phyloP scores from a whole-genome alignment of 352 stramenopile genomes.

The Pythium biforme region DNA sequence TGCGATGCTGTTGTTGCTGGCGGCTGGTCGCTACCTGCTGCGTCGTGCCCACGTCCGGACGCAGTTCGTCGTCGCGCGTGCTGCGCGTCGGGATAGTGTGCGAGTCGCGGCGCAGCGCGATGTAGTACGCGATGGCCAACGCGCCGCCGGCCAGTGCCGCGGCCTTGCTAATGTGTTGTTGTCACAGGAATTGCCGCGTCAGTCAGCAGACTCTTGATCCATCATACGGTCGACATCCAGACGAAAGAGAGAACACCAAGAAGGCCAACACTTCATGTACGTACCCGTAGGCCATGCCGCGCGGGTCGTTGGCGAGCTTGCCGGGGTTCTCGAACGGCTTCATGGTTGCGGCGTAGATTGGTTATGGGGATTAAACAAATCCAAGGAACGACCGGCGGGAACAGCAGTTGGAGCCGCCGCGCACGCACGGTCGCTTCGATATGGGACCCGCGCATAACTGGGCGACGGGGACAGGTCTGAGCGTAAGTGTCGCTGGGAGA shows the following conservation, averaged over 20 bases:
- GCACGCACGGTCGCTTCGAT: too few relatives aligned
- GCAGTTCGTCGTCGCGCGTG: too few relatives aligned
- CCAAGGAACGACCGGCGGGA: too few relatives aligned
- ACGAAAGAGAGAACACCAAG: neutral
- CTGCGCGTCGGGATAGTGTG: slow-evolving; percentile 5
- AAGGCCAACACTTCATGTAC: neutral
- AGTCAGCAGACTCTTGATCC: neutral
- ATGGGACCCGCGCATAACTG: too few relatives aligned
- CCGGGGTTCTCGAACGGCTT: slow-evolving; percentile 26
- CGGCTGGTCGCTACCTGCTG: slow-evolving; percentile 31
- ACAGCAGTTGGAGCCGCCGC: too few relatives aligned
- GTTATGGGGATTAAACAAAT: neutral
- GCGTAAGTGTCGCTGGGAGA: neutral
- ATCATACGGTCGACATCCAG: slow-evolving; percentile 6
- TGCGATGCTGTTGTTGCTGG: slow-evolving; percentile 25
- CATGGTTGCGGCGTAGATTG: neutral
- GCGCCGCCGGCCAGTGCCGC: slow-evolving; percentile 18
- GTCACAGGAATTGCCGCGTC: neutral
- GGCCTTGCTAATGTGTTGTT: slow-evolving; percentile 23
- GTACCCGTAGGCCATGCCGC: slow-evolving; percentile 29
- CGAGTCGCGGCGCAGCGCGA: slow-evolving; percentile 21
- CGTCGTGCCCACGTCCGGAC: slow-evolving; percentile 21
- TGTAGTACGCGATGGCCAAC: slow-evolving; percentile 26
- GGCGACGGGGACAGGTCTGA: too few relatives aligned
- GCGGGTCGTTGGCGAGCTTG: slow-evolving; percentile 23